Base-by-base conservation (phyloP, 192 early-diverging fungal species). In the Backusella australiensis region DNA sequence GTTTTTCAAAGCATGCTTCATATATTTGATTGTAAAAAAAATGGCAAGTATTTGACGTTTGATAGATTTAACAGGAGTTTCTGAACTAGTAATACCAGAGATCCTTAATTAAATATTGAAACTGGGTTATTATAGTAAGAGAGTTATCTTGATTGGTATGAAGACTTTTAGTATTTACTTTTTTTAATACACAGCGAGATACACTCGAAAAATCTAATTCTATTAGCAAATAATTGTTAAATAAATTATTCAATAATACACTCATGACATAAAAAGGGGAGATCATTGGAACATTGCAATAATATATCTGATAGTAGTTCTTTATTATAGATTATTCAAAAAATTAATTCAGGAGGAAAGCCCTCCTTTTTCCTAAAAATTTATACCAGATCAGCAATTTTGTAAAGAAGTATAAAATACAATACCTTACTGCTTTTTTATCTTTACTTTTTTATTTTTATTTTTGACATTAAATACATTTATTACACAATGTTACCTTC, bases 341-440 rank as follows among this genome's bases (percentile, higher is more conserved):
- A 63, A 63, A 63, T 63, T 63, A 63, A 63, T 29, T 29, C 23
- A 63, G 56, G 56, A 63, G 56, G 29, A 63, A 63, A 63, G 26
- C 4, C 8, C 26, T 29, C 56, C 23, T 63, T 63, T 63, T 63
- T 63, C 26, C 56, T 29, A 29, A 63, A 63, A 63, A 29, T 63
- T 29, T 63, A 14, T 26, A 14, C 5, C 26, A 26, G 56, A 63
- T 29, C 56, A 63, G 23, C 4, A 29, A 63, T 29, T 4, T 1
- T 14, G 56, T 29, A 63, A 63, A 63, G 21, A 29, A 29, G 21
- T 63, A 63, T 63, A 63, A 63, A 63, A 63, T 63, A 11, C 11
- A 63, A 26, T 14, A 23, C 7, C 26, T 63, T 63, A 49, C 46
- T 63, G 23, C 49, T 53, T 23, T 6, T 26, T 12, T 59, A 29